phyloP scores from a whole-genome alignment of 1,284 basidiomycete genomes.

The Austroboletus rostrupii region DNA sequence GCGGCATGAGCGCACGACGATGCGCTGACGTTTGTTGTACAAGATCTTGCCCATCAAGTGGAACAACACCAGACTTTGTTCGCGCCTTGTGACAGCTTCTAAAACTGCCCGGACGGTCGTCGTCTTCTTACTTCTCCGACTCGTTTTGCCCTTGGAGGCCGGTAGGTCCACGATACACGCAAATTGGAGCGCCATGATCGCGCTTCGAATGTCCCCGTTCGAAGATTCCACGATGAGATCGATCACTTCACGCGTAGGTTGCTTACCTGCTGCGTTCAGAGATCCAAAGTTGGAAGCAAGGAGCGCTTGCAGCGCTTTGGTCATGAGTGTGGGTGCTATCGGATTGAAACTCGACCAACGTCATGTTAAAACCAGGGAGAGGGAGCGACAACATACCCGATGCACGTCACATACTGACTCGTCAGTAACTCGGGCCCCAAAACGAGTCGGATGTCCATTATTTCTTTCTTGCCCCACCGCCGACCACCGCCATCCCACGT shows the following conservation, averaged over 20 bases:
- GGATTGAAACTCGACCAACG: conserved; percentile 73
- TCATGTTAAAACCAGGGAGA: conserved; percentile 3
- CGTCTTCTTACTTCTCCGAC: conserved; percentile 28
- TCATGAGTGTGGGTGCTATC: conserved; percentile 82
- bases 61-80: conserved; percentile 85
- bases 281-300: conserved; percentile 46
- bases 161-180: conserved; percentile 46
- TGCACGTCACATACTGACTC: conserved; percentile 68
- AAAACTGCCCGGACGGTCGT: conserved; percentile 39
- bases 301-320: conserved; percentile 71
- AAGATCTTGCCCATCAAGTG: conserved; percentile 91
- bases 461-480: conserved; percentile 43
- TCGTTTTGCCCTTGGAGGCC: conserved; percentile 23
- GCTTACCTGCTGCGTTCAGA: conserved; percentile 15
- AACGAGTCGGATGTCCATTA: conserved; percentile 67
- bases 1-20: background rate
- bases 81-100: conserved; percentile 74
- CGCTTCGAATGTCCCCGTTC: conserved; percentile 89
- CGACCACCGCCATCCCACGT: conserved; percentile 39
- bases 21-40: conserved; percentile 84
- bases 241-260: conserved; percentile 61
- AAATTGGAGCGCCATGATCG: conserved; percentile 90
- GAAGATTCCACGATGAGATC: conserved; percentile 75
- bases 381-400: conserved; percentile 50
- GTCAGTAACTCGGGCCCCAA: conserved; percentile 58